Evolutionary conservation across 148 eudicot species (phyloP).

Genomic region (Arbutus unedo): DNA sequence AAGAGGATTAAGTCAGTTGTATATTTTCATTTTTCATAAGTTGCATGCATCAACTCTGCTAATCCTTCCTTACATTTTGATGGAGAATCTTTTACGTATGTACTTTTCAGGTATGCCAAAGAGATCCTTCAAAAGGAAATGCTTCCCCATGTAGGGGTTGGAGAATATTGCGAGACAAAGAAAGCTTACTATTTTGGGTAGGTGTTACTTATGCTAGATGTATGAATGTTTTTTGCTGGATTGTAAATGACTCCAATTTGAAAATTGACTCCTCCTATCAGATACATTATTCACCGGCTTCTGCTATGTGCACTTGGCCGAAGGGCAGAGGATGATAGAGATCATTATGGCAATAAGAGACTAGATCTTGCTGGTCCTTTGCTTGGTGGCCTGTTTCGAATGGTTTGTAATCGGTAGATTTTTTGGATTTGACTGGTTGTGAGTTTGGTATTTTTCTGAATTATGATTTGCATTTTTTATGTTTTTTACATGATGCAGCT

Average conservation of each 20-base stretch:
- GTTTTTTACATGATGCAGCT: conserved; percentile 32
- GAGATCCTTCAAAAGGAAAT: conserved; percentile 97
- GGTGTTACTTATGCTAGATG: conserved; percentile 10
- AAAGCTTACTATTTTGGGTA: conserved; percentile 97
- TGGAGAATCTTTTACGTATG: background rate
- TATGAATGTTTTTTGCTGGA: background rate
- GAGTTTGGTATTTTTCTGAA: background rate
- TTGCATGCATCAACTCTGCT: background rate
- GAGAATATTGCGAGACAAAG: conserved; percentile 96
- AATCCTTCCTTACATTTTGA: background rate
- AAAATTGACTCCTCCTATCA: conserved; percentile 10
- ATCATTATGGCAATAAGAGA: conserved; percentile 97
- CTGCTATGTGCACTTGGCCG: conserved; percentile 86
- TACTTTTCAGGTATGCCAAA: conserved; percentile 60
- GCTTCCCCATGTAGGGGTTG: conserved; percentile 99
- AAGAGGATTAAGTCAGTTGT: conserved; percentile 76
- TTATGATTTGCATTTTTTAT: background rate
- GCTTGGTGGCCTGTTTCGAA: conserved; percentile 92
- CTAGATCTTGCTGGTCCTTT: conserved; percentile 99
- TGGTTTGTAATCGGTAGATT: conserved; percentile 31
- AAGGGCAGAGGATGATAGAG: conserved; percentile 97
- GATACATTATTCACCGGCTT: conserved; percentile 88
- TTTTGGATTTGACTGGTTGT: background rate
- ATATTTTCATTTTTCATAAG: conserved; percentile 3
- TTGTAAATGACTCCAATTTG: background rate